Base-by-base conservation (phyloP, 1,284 basidiomycete genomes). In the Peniophora sp. region DNA sequence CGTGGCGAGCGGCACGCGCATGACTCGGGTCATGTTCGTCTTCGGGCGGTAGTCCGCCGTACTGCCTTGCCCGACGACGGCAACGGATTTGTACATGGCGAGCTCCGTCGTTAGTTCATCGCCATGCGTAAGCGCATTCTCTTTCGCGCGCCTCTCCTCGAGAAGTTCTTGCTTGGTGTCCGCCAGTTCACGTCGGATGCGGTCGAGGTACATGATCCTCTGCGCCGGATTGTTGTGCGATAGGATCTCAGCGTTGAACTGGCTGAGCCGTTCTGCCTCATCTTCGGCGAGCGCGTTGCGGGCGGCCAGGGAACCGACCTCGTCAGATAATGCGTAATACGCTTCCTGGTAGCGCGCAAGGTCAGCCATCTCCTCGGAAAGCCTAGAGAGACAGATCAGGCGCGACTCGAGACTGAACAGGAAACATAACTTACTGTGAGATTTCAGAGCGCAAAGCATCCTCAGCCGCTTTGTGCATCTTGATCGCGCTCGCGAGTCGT, bases 231-330 rank as follows among this genome's bases (percentile, higher is more conserved):
- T 89, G 25, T 76, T 72, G 60, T 89, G 86, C 0, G 83, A 77
- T 17, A 89, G 65, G 50, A 89, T 87, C 61, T 89, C 79, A 1
- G 86, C 86, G 55, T 90, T 90, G 68, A 88, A 85, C 59, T 71
- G 75, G 61, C 83, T 82, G 32, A 90, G 71, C 16, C 71, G 71
- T 39, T 74, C 66, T 0, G 84, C 79, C 61, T 90, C 87, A 35
- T 80, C 79, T 59, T 90, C 84, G 8, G 85, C 88, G 35, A 89
- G 69, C 36, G 80, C 73, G 53, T 88, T 88, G n/a, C 81, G 74
- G 12, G 80, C 74, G 22, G 85, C 65, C 14, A 89, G 72, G 2
- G 73, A 69, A 23, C 74, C 75, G 39, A 88, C 77, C 60, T 88
- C 78, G 11, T 84, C 77, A 16, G 78, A 67, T 12, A 89, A 68